These are phyloP conservation scores for Chaetomium fimeti DNA, from an alignment of 495 filamentous ascomycete genomes.

Conservation along the genomic window DNA sequence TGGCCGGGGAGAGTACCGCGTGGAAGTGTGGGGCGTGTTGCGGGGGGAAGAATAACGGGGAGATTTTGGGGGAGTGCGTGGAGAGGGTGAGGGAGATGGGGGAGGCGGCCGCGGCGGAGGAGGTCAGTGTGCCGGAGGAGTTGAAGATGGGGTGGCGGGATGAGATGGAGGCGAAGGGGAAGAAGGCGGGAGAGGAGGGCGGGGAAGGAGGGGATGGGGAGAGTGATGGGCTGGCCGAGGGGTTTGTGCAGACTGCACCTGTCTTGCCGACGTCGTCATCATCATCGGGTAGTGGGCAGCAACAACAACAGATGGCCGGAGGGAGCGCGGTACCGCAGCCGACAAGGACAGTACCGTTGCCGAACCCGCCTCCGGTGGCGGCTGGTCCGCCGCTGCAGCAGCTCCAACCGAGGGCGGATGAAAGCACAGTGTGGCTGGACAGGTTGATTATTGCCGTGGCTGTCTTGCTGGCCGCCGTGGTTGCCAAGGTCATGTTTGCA, in stretches of 20 bases:
- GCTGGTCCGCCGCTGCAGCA: slow-evolving; percentile 36
- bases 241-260: slow-evolving; percentile 47
- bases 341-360: slow-evolving; percentile 40
- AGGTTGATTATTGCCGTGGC: slow-evolving; percentile 55
- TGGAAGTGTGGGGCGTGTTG: slow-evolving; percentile 65
- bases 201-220: slow-evolving; percentile 33
- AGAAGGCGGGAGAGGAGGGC: slow-evolving; percentile 22
- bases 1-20: slow-evolving; percentile 59
- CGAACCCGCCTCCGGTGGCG: slow-evolving; percentile 12
- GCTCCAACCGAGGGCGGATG: slow-evolving; percentile 23
- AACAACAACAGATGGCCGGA: slow-evolving; percentile 6
- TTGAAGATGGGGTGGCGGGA: slow-evolving; percentile 59
- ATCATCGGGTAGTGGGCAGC: slow-evolving; percentile 15
- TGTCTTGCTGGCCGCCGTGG: slow-evolving; percentile 51
- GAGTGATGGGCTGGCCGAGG: slow-evolving; percentile 47
- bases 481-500: slow-evolving; percentile 46
- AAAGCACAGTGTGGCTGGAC: slow-evolving; percentile 60
- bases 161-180: slow-evolving; percentile 43
- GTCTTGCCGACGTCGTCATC: slow-evolving; percentile 9
- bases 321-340: slow-evolving; percentile 26
- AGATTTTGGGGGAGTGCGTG: slow-evolving; percentile 67
- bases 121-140: slow-evolving; percentile 56
- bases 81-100: slow-evolving; percentile 53
- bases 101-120: slow-evolving; percentile 35
- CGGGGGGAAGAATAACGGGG: slow-evolving; percentile 62